Base-by-base conservation (phyloP, 2,329 filamentous ascomycete species). In the Monosporascus sp. region DNA sequence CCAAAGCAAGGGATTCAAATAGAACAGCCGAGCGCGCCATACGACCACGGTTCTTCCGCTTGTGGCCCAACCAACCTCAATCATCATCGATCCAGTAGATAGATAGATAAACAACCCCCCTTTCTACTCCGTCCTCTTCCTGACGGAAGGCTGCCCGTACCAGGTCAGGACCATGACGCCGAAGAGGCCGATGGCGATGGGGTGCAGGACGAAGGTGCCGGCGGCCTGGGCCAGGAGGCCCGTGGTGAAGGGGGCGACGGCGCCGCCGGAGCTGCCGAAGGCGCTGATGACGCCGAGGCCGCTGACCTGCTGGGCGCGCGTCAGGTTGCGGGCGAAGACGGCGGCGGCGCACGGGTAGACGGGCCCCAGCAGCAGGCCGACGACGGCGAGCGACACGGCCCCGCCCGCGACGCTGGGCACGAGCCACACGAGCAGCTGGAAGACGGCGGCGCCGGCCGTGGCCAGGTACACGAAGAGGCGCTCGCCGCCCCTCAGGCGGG, bases 361-460 rank as follows among this genome's bases (percentile, higher is more conserved):
- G 0, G 90, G 89, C 0, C 90, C 90, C 0, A 95, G 74, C 31
- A 94, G 70, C 7, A 94, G 70, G 14, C 90, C 90, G 18, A 94
- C 78, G 24, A 94, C 72, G 69, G 82, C 74, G 3, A 89, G 79
- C 3, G 83, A 80, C 1, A 88, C 85, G 18, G 85, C 83, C 59
- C 88, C 79, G 15, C 85, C 85, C 35, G 89, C 73, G n/a, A 92
- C 74, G 65, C 90, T 89, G 1, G 88, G 89, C 25, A 92, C 79
- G 35, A 83, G 73, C 90, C 90, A 94, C 9, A 89, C 85, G 25
- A 94, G 74, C n/a, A 91, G 68, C 70, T 94, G 82, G 58, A 93
- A 88, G 0, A 79, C 72, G 3, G 83, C 74, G 0, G 87, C 81
- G 3, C 85, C 86, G 6, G 76, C 61, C 0, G 83, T 78, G 38